Percentiles rank a stretch among this genome's conserved stretches.
These are phyloP conservation scores for Vigna angularis DNA, from an alignment of 306 rosid genomes.

Conservation along the genomic window DNA sequence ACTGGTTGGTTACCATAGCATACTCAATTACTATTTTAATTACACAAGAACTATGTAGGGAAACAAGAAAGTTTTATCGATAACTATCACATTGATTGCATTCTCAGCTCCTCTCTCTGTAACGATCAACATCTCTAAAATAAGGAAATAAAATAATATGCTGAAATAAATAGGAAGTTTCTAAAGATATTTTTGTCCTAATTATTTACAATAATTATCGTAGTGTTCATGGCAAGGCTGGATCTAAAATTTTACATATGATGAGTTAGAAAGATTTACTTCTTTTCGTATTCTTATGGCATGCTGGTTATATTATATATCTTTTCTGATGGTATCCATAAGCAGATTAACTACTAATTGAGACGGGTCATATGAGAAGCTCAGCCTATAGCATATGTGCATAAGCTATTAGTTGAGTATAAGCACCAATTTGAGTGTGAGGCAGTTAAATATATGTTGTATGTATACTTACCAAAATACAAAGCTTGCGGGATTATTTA, in stretches of 20 bases:
- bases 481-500: background rate
- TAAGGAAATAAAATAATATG: too few species aligned
- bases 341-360: slow-evolving; percentile 8
- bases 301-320: background rate
- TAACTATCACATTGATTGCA: too few species aligned
- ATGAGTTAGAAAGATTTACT: slow-evolving; percentile 9
- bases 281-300: background rate
- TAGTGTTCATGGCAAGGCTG: background rate
- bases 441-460: slow-evolving; percentile 8
- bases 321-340: slow-evolving; percentile 5
- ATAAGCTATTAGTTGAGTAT: slow-evolving; percentile 11
- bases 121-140: too few species aligned
- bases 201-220: too few species aligned
- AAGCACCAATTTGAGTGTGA: slow-evolving; percentile 16
- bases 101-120: too few species aligned
- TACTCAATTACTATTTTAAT: slow-evolving; percentile 17
- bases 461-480: slow-evolving; percentile 5
- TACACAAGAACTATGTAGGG: background rate
- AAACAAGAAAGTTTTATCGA: too few species aligned
- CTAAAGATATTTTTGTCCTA: too few species aligned
- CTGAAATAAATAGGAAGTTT: too few species aligned
- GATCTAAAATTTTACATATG: slow-evolving; percentile 18
- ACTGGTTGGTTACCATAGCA: slow-evolving; percentile 8
- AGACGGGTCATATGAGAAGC: slow-evolving; percentile 31
- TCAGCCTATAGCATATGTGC: background rate